phyloP scores from a whole-genome alignment of 352 stramenopile genomes.

The Phytopythium boreale region DNA sequence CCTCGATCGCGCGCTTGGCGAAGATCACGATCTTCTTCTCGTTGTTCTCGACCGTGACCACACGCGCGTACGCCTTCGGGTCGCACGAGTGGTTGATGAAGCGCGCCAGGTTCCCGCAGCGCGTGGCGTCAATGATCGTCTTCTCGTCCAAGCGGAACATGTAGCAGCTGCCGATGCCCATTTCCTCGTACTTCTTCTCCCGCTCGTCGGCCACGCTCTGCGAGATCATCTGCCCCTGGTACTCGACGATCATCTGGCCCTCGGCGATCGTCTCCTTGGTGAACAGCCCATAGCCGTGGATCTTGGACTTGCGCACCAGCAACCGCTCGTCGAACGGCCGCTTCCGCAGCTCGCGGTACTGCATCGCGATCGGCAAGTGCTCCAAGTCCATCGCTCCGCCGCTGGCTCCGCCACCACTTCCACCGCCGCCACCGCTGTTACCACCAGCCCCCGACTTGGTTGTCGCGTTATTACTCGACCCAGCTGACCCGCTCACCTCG shows the following conservation, averaged over 20 bases:
- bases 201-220: slow-evolving; percentile 90
- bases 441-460: slow-evolving; percentile 11
- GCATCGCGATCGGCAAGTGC: slow-evolving; percentile 83
- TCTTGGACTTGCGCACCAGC: slow-evolving; percentile 90
- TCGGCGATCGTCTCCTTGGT: slow-evolving; percentile 88
- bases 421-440: slow-evolving; percentile 1
- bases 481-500: background rate
- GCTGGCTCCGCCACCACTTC: slow-evolving; percentile 13
- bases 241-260: slow-evolving; percentile 97
- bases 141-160: slow-evolving; percentile 96
- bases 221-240: slow-evolving; percentile 93
- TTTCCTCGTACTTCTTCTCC: slow-evolving; percentile 93
- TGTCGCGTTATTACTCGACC: background rate
- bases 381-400: slow-evolving; percentile 71
- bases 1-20: slow-evolving; percentile 87
- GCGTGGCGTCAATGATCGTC: slow-evolving; percentile 95
- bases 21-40: slow-evolving; percentile 97
- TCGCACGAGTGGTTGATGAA: slow-evolving; percentile 98
- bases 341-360: slow-evolving; percentile 91
- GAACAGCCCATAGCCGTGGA: slow-evolving; percentile 97
- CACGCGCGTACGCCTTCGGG: slow-evolving; percentile 93
- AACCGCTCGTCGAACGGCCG: slow-evolving; percentile 90
- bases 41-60: slow-evolving; percentile 78
- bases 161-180: slow-evolving; percentile 95
- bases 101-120: slow-evolving; percentile 90